phyloP scores from a whole-genome alignment of 192 early-diverging fungal genomes.

The Podochytrium sp. region DNA sequence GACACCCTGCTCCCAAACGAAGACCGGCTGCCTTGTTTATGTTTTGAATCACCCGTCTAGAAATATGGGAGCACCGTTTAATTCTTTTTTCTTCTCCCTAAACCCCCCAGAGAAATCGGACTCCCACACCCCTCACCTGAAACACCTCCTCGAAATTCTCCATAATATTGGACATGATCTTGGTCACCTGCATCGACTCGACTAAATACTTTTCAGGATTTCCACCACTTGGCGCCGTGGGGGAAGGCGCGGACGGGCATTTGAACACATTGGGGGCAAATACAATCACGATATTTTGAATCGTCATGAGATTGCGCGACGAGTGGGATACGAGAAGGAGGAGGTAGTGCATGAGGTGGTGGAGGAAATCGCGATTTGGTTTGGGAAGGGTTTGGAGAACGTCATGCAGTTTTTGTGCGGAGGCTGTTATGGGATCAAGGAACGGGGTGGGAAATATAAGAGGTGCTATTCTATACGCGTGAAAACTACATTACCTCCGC shows the following conservation, averaged over 20 bases:
- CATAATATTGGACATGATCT: slow-evolving; percentile 37
- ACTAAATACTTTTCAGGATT: slow-evolving; percentile 39
- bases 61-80: neutral
- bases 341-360: slow-evolving; percentile 37
- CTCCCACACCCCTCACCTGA: slow-evolving; percentile 15
- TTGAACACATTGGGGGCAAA: slow-evolving; percentile 89
- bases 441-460: too few species aligned
- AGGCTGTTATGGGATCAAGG: slow-evolving; percentile 31
- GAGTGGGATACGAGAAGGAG: slow-evolving; percentile 21
- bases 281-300: slow-evolving; percentile 86
- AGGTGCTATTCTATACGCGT: neutral
- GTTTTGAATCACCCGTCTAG: neutral
- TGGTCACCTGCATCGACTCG: slow-evolving; percentile 36
- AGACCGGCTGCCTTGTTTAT: neutral
- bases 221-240: neutral
- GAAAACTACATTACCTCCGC: slow-evolving; percentile 25
- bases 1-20: neutral
- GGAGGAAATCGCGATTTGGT: slow-evolving; percentile 31
- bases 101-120: too few species aligned
- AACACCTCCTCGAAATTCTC: slow-evolving; percentile 38
- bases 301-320: slow-evolving; percentile 71
- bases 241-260: slow-evolving; percentile 59
- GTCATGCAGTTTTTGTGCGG: slow-evolving; percentile 11
- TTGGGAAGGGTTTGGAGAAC: slow-evolving; percentile 30
- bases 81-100: too few species aligned